Evolutionary conservation across 805 yeast species (phyloP).

Genomic region (Wickerhamiella qilinensis): DNA sequence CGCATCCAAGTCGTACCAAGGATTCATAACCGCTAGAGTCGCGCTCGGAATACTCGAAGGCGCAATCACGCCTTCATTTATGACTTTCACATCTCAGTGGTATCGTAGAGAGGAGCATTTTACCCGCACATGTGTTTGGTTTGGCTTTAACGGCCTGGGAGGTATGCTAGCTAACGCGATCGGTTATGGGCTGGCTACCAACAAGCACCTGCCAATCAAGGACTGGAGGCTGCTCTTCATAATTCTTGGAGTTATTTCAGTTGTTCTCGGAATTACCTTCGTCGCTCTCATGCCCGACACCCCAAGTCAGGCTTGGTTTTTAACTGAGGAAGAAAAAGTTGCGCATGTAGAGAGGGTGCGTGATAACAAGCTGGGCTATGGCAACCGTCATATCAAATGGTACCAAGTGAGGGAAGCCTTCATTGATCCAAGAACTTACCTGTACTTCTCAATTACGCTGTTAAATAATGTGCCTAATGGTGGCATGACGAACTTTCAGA

Average conservation of each 20-base stretch:
- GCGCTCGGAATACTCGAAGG: slow-evolving; percentile 37
- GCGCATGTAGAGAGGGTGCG: slow-evolving; percentile 37
- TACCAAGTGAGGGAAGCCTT: slow-evolving; percentile 37
- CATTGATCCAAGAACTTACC: slow-evolving; percentile 33
- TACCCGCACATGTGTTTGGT: slow-evolving; percentile 27
- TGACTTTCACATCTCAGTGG: slow-evolving; percentile 41
- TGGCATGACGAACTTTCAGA: slow-evolving; percentile 34
- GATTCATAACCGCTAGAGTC: slow-evolving; percentile 30
- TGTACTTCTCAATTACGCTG: slow-evolving; percentile 27
- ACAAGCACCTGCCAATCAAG: slow-evolving; percentile 11
- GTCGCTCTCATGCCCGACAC: slow-evolving; percentile 31
- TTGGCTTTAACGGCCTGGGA: slow-evolving; percentile 29
- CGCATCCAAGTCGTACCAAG: slow-evolving; percentile 28
- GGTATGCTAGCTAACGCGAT: slow-evolving; percentile 31
- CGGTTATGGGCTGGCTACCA: slow-evolving; percentile 29
- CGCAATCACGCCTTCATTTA: slow-evolving; percentile 40
- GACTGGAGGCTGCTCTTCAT: slow-evolving; percentile 42
- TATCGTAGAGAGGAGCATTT: slow-evolving; percentile 35
- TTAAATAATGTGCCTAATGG: slow-evolving; percentile 37
- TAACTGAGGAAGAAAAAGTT: slow-evolving; percentile 30
- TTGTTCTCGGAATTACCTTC: slow-evolving; percentile 21
- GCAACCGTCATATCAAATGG: slow-evolving; percentile 35
- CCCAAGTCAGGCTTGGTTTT: slow-evolving; percentile 33
- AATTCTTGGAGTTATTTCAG: slow-evolving; percentile 39
- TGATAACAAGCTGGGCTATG: slow-evolving; percentile 39